Conservation (phyloP, 2,329 filamentous ascomycete genomes). For the Sporothrix phasma region DNA sequence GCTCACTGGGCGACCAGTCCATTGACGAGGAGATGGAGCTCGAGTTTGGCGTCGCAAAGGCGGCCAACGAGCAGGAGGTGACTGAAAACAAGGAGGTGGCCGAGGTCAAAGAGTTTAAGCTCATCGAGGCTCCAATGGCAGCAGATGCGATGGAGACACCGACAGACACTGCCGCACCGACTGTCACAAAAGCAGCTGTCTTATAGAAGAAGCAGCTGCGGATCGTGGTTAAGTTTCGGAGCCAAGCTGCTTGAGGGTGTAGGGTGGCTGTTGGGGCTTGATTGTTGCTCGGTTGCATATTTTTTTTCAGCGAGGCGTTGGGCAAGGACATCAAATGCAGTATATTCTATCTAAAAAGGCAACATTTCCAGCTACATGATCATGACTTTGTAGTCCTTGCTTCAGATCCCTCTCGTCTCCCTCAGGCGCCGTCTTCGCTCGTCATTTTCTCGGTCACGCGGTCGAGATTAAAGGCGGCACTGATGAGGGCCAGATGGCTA, state of each 20-base stretch:
- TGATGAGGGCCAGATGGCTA: constrained; percentile 64
- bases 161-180: neutral
- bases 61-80: neutral
- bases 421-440: constrained; percentile 20
- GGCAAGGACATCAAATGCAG: neutral
- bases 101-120: neutral
- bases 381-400: neutral
- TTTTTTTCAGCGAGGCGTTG: neutral
- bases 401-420: neutral
- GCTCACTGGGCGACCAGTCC: constrained; percentile 43
- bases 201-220: neutral
- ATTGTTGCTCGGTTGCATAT: neutral
- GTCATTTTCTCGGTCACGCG: constrained; percentile 32
- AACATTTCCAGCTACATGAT: neutral
- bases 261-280: neutral
- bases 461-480: constrained; percentile 67
- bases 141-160: neutral
- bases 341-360: neutral
- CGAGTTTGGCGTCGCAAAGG: constrained; percentile 20
- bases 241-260: neutral
- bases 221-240: neutral
- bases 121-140: neutral
- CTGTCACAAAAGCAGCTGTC: neutral
- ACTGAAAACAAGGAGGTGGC: neutral
- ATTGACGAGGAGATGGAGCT: constrained; percentile 40